A percentile compares a stretch with the other conserved stretches of the same genome.
Conservation (phyloP, 2,329 filamentous ascomycete species). For the Didymella segeticola region DNA sequence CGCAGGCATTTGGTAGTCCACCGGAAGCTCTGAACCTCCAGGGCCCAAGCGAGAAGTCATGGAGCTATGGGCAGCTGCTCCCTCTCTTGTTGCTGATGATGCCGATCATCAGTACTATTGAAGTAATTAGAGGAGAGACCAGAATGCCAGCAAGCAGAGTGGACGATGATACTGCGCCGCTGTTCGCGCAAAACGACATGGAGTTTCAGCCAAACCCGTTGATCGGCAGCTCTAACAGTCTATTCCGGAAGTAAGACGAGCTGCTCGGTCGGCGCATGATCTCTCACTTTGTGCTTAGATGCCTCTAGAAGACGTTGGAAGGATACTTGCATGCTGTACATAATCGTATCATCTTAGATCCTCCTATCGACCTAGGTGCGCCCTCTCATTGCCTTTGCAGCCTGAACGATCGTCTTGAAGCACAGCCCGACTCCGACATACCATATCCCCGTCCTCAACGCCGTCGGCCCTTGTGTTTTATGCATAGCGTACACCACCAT, state of each 20-base stretch:
- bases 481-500: constrained; percentile 48
- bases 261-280: background rate
- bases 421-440: constrained; percentile 28
- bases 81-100: constrained; percentile 66
- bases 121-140: constrained; percentile 63
- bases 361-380: background rate
- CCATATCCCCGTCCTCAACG: constrained; percentile 31
- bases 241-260: constrained; percentile 26
- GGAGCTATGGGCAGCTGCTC: constrained; percentile 70
- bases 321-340: background rate
- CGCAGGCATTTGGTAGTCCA: constrained; percentile 66
- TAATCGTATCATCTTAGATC: background rate
- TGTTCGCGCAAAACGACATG: constrained; percentile 49
- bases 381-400: constrained; percentile 31
- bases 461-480: constrained; percentile 29
- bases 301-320: too few species aligned
- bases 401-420: constrained; percentile 28
- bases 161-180: constrained; percentile 49
- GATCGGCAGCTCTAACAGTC: constrained; percentile 37
- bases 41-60: constrained; percentile 62
- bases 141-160: constrained; percentile 52
- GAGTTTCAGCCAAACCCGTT: constrained; percentile 59
- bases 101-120: constrained; percentile 65
- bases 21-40: constrained; percentile 53
- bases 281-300: background rate